Base-by-base conservation (phyloP, 2,329 filamentous ascomycete species). In the Cryphonectria parasitica region DNA sequence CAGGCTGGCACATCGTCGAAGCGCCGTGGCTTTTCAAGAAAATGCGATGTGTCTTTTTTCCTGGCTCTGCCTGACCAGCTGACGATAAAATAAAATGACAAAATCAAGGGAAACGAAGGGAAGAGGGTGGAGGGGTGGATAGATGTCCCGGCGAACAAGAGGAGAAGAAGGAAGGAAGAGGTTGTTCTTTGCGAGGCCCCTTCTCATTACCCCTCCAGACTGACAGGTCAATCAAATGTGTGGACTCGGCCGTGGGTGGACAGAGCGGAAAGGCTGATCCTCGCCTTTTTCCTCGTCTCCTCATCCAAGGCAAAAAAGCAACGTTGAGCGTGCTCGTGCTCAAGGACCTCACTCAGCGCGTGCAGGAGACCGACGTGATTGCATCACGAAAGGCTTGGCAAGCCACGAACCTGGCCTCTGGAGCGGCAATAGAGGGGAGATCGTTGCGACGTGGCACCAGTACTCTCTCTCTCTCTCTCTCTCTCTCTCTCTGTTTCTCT, bases 1-100 rank as follows among this genome's bases (percentile, higher is more conserved):
- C 36, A 45, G 61, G n/a, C 39, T 39, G 39, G 41, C n/a, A 43
- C 17, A 64, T 28, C 15, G 61, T 43, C 61, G 61, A 64, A 64
- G 61, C 41, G 36, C 36, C 36, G 61, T 64, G n/a, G 61, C 61
- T 43, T 28, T 25, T 64, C 25, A 45, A 22, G 11, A 64, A 13
- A 22, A 31, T 31, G 15, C 28, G 25, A 58, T 19, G 3, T 45
- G 61, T 39, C 60, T 62, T 25, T 43, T 43, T n/a, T 34, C 6
- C 41, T 22, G 6, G 61, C 39, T 19, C 39, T 34, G 8, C 52
- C 54, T 58, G 25, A 56, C 4, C 52, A 25, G 54, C 25, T 58
- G 15, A 19, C 17, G 15, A 58, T 58, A 11, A 19, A 31, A n/a
- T 31, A n/a, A 31, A 19, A 31, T 19, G 54, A 31, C 28, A 58